Base-by-base conservation (phyloP, 805 yeast species). In the Suhomyces canberraensis region DNA sequence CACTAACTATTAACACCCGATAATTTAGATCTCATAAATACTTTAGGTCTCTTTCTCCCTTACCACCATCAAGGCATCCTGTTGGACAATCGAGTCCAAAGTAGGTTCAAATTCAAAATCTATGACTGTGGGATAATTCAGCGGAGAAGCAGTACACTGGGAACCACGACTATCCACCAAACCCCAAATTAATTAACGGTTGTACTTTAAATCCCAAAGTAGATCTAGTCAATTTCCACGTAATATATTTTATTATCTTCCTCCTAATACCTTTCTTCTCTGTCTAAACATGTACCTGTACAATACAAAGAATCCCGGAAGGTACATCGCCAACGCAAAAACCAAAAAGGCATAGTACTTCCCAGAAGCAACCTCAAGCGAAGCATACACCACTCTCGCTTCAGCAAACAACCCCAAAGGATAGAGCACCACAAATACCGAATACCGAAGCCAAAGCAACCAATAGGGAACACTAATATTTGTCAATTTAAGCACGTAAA, bases 221-320 rank as follows among this genome's bases (percentile, higher is more conserved):
- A n/a, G n/a, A n/a, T n/a, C n/a, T n/a, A n/a, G n/a, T n/a, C n/a
- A n/a, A n/a, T n/a, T n/a, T n/a, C n/a, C n/a, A n/a, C n/a, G n/a
- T n/a, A 11, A 21, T n/a, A n/a, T n/a, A n/a, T n/a, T n/a, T n/a
- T n/a, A 25, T 11, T 25, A 25, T 25, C 28, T 13, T 13, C 36
- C 20, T 8, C 33, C 26, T 29, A 54, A 38, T n/a, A 42, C 50
- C 43, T 49, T 54, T 16, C 33, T 32, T 33, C 67, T 43, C 35
- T 61, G 68, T 25, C 39, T 47, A 35, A 53, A 48, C 67, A 62
- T 61, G 44, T 62, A 51, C 19, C 43, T 35, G 41, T 59, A 61
- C 15, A 62, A 42, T 16, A 39, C 28, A 14, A 46, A 29, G 36
- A 62, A 57, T 3, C 68, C 67, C 3, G 68, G 68, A 4, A 60